phyloP scores from a whole-genome alignment of 2,329 filamentous ascomycete species.

The Lachnellula hyalina region DNA sequence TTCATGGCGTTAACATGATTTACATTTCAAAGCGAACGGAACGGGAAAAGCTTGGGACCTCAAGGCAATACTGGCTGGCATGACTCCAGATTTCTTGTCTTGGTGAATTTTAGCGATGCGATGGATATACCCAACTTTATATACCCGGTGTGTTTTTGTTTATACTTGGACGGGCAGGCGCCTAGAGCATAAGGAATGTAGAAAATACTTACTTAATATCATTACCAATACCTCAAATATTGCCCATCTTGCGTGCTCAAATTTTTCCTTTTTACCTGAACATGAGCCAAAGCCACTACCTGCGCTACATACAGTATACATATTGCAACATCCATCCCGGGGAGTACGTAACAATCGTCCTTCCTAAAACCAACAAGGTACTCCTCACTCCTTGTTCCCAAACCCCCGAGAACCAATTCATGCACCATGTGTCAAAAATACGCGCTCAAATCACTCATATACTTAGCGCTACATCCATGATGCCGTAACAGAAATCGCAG shows the following conservation, averaged over 20 bases:
- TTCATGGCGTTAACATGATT: conserved; percentile 10
- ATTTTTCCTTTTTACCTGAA: neutral
- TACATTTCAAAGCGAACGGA: conserved; percentile 4
- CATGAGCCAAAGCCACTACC: too few species aligned
- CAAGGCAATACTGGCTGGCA: conserved; percentile 26
- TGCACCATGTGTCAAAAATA: conserved; percentile 1
- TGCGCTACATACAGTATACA: neutral
- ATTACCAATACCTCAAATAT: neutral
- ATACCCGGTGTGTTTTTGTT: conserved; percentile 18
- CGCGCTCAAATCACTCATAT: neutral
- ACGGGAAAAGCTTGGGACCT: conserved; percentile 23
- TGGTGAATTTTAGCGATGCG: conserved; percentile 25
- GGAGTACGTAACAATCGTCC: neutral
- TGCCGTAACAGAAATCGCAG: conserved; percentile 13
- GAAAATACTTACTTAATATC: neutral
- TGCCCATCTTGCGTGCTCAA: neutral
- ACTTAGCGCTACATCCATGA: neutral
- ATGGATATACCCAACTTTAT: conserved; percentile 24
- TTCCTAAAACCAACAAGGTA: neutral
- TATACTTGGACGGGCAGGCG: neutral
- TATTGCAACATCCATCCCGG: neutral
- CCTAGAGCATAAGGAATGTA: neutral
- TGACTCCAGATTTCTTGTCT: conserved; percentile 24
- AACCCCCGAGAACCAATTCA: neutral
- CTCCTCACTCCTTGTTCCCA: neutral